Evolutionary conservation across 1,284 basidiomycete species (phyloP).

Genomic region (Peniophora sp.): DNA sequence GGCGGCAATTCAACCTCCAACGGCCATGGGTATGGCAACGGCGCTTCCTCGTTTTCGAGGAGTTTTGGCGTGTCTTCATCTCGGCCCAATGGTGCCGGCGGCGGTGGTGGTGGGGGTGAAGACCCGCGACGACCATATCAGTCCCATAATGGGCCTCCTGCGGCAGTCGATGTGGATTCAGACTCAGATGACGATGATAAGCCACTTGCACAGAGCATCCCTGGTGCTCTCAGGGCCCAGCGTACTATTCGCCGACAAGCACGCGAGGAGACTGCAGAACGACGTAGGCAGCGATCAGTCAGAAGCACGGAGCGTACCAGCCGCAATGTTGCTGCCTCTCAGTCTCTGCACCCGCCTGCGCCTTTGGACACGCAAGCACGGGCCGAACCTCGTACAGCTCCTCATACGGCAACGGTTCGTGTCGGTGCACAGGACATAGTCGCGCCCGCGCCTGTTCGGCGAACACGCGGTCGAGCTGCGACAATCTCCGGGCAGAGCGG

Average conservation of each 20-base stretch:
- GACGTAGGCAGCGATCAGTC: conserved; percentile 39
- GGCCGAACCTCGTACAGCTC: neutral
- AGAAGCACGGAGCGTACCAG: conserved; percentile 13
- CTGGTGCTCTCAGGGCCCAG: conserved; percentile 70
- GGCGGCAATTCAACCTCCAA: too few species aligned
- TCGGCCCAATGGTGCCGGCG: too few species aligned
- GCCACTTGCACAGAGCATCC: conserved; percentile 71
- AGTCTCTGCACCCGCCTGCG: neutral
- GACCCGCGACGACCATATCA: too few species aligned
- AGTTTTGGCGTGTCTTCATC: too few species aligned
- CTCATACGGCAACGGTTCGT: neutral
- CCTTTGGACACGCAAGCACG: neutral
- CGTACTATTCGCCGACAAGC: conserved; percentile 67
- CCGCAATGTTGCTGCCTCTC: neutral
- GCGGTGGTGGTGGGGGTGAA: too few species aligned
- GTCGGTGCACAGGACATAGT: conserved; percentile 10
- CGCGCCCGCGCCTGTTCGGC: conserved; percentile 26
- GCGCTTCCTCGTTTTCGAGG: too few species aligned
- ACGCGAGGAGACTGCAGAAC: conserved; percentile 55
- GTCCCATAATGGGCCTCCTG: too few species aligned
- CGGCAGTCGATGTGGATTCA: too few species aligned
- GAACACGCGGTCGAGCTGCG: conserved; percentile 32
- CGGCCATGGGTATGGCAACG: too few species aligned
- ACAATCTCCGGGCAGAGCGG: conserved; percentile 29
- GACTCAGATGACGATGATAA: conserved; percentile 50